These are phyloP conservation scores for Mycena vitilis DNA, from an alignment of 768 basidiomycete genomes.

Conservation along the genomic window DNA sequence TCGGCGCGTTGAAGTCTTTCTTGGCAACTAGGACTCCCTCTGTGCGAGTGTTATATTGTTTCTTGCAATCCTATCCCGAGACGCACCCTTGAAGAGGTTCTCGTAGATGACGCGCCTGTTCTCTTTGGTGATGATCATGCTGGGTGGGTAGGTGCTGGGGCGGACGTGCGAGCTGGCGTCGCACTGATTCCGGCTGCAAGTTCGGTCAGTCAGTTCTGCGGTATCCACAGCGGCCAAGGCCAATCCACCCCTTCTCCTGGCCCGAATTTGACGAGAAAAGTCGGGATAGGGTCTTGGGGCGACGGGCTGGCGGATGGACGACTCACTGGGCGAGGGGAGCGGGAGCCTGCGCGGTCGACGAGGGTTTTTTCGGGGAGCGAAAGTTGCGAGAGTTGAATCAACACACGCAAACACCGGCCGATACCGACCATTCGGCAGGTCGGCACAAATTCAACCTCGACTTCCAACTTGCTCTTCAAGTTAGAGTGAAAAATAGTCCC, in stretches of 20 bases:
- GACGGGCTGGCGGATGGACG: neutral
- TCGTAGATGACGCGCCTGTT: conserved; percentile 98
- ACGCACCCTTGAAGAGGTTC: conserved; percentile 98
- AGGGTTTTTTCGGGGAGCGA: neutral
- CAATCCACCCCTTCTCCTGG: conserved; percentile 25
- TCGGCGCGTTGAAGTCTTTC: conserved; percentile 98
- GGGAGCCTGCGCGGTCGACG: conserved; percentile 2
- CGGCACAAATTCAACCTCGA: too few relatives aligned
- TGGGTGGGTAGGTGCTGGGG: conserved; percentile 47
- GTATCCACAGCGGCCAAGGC: neutral
- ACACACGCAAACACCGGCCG: neutral
- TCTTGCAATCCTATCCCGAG: neutral
- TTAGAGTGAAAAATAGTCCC: too few relatives aligned
- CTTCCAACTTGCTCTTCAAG: too few relatives aligned
- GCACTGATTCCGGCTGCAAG: conserved; percentile 29
- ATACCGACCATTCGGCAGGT: too few relatives aligned
- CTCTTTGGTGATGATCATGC: conserved; percentile 97
- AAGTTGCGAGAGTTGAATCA: neutral
- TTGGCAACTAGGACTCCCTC: conserved; percentile 99
- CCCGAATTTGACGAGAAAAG: conserved; percentile 21
- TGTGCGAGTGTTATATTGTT: conserved; percentile 43
- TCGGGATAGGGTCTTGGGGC: neutral
- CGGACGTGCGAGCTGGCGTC: conserved; percentile 34
- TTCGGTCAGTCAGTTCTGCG: conserved; percentile 1
- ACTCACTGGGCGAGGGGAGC: conserved; percentile 21